Conservation (phyloP, 139 green algal species). For the Chlamydomonas sp. region DNA sequence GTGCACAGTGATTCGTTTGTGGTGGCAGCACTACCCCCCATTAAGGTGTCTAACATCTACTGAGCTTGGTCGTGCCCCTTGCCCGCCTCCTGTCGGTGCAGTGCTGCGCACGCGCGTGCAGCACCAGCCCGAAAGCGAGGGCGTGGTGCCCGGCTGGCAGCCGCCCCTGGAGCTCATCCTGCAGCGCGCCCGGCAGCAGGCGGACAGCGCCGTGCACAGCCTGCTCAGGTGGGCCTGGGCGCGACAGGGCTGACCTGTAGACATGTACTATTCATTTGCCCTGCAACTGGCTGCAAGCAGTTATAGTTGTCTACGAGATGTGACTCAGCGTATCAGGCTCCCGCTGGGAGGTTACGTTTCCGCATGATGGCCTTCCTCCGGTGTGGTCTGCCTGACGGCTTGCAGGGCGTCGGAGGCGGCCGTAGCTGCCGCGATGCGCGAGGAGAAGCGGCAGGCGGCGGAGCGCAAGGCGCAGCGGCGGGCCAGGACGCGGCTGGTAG, state of each 20-base stretch:
- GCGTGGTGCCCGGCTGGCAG: constrained; percentile 21
- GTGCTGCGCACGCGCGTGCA: neutral
- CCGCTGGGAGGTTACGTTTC: neutral
- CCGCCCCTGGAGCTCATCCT: constrained; percentile 16
- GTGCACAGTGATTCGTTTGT: too few species aligned
- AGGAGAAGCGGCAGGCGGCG: neutral
- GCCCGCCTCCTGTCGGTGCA: neutral
- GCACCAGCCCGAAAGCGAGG: constrained; percentile 1
- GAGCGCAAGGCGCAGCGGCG: neutral
- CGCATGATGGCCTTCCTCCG: neutral
- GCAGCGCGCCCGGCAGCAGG: neutral
- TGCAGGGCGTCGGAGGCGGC: constrained; percentile 15
- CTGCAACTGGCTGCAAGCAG: neutral
- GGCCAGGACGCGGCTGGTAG: neutral
- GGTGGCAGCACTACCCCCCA: too few species aligned
- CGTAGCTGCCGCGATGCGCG: neutral
- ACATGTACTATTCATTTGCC: neutral
- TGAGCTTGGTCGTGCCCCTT: neutral
- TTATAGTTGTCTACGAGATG: neutral
- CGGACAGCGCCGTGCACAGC: neutral
- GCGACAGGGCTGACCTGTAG: neutral
- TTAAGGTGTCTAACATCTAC: neutral
- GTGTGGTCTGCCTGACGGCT: neutral
- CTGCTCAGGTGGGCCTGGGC: neutral
- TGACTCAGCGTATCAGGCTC: neutral